Conservation (phyloP, 2,329 filamentous ascomycete species). For the Hortaea sp. region DNA sequence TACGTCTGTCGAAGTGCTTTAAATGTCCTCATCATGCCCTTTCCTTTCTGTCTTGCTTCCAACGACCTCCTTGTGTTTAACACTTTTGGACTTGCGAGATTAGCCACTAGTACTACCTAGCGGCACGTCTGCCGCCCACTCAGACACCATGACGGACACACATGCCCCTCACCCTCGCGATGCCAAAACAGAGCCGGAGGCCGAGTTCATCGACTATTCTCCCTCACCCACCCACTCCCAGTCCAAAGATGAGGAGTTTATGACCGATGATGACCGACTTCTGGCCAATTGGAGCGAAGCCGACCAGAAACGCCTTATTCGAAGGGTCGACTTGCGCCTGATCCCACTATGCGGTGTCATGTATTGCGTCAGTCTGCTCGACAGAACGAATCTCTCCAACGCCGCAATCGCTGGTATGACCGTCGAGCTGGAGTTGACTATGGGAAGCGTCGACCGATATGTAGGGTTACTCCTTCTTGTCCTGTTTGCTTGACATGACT, state of each 20-base stretch:
- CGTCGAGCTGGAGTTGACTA: background rate
- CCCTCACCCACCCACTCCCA: background rate
- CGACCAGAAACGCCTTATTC: conserved; percentile 41
- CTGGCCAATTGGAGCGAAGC: conserved; percentile 2
- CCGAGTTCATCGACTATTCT: background rate
- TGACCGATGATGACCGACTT: background rate
- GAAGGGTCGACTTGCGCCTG: conserved; percentile 50
- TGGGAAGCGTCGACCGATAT: background rate
- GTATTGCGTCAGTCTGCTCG: conserved; percentile 70
- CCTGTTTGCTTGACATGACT: background rate
- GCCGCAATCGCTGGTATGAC: conserved; percentile 59
- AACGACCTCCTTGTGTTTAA: too few relatives aligned
- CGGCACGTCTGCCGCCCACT: too few relatives aligned
- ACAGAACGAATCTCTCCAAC: conserved; percentile 65
- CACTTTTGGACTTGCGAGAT: too few relatives aligned
- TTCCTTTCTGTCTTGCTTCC: too few relatives aligned
- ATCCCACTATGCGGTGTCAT: conserved; percentile 39
- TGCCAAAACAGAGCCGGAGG: background rate
- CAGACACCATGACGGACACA: background rate
- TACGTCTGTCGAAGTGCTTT: too few relatives aligned
- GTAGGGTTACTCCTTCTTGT: background rate
- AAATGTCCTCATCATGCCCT: too few relatives aligned
- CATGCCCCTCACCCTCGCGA: background rate
- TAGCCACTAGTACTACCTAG: too few relatives aligned
- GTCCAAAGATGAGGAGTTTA: background rate